These are phyloP conservation scores for Thelephora aurantiotincta DNA, from an alignment of 768 basidiomycete genomes.

Conservation along the genomic window DNA sequence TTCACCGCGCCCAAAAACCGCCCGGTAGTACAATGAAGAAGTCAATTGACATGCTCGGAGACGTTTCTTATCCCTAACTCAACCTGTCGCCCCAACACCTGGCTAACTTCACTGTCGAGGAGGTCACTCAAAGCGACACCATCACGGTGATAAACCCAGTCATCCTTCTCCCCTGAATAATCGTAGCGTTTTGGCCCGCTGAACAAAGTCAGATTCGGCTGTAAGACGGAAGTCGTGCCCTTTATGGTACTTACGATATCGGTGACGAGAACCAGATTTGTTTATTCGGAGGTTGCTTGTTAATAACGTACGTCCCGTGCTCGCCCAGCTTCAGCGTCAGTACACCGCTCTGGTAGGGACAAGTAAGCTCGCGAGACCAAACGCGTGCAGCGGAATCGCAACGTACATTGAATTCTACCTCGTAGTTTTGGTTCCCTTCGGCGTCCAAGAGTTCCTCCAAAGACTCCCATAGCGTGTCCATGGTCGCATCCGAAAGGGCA, in stretches of 20 bases:
- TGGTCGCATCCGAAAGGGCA: constrained; percentile 54
- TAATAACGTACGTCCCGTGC: constrained; percentile 85
- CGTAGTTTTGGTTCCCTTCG: constrained; percentile 38
- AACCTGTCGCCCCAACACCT: constrained; percentile 22
- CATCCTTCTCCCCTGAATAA: constrained; percentile 36
- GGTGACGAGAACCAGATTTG: constrained; percentile 95
- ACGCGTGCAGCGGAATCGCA: background rate
- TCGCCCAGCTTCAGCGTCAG: constrained; percentile 66
- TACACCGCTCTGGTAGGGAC: constrained; percentile 64
- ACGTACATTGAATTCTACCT: constrained; percentile 83
- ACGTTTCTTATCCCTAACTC: constrained; percentile 17
- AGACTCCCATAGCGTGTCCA: constrained; percentile 62
- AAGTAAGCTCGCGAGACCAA: background rate
- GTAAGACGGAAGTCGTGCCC: background rate
- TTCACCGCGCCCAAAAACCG: background rate
- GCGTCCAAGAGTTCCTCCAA: constrained; percentile 63
- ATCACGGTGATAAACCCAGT: constrained; percentile 73
- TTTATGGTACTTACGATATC: constrained; percentile 38
- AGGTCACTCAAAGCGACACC: constrained; percentile 42
- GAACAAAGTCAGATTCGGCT: background rate
- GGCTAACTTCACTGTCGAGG: constrained; percentile 55
- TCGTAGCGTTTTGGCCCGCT: constrained; percentile 94
- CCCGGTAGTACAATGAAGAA: background rate
- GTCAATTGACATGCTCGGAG: constrained; percentile 11
- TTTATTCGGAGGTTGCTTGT: constrained; percentile 95